These are phyloP conservation scores for Phaseolus lunatus DNA, from an alignment of 306 rosid species.

Conservation along the genomic window DNA sequence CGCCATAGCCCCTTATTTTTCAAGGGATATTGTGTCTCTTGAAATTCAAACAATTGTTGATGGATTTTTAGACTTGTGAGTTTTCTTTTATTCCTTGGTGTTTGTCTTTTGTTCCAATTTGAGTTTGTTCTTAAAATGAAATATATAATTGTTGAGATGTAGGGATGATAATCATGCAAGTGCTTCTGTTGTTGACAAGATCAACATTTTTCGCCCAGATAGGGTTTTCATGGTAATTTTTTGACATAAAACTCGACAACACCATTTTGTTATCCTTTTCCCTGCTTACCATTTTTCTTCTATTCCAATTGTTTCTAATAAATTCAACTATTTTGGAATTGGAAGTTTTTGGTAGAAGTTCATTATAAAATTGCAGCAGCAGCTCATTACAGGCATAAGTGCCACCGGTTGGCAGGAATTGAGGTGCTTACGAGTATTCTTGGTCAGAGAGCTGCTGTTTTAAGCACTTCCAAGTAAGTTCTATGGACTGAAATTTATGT, in stretches of 20 bases:
- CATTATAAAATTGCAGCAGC: slow-evolving; percentile 89
- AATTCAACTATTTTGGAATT: slow-evolving; percentile 43
- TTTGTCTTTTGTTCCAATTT: slow-evolving; percentile 2
- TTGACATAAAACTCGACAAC: not conserved
- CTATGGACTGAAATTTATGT: slow-evolving; percentile 22
- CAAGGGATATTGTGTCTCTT: slow-evolving; percentile 58
- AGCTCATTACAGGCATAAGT: slow-evolving; percentile 81
- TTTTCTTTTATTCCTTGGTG: slow-evolving; percentile 39
- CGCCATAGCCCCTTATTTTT: slow-evolving; percentile 76
- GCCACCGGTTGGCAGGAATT: slow-evolving; percentile 83
- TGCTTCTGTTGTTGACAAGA: slow-evolving; percentile 74
- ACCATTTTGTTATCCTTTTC: slow-evolving; percentile 34
- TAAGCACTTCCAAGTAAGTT: slow-evolving; percentile 88
- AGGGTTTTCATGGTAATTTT: slow-evolving; percentile 87
- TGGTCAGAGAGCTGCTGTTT: slow-evolving; percentile 74
- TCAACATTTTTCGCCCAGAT: slow-evolving; percentile 86
- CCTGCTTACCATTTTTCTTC: slow-evolving; percentile 29
- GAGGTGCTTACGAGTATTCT: slow-evolving; percentile 79
- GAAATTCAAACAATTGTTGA: slow-evolving; percentile 85
- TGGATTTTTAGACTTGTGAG: slow-evolving; percentile 84
- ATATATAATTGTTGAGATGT: slow-evolving; percentile 42
- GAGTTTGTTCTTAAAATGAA: slow-evolving; percentile 36
- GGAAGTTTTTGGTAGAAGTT: slow-evolving; percentile 86
- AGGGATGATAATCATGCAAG: slow-evolving; percentile 67
- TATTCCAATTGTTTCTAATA: slow-evolving; percentile 40